Evolutionary conservation across 2,329 filamentous ascomycete species (phyloP).

Genomic region (Xenoacremonium recifei): DNA sequence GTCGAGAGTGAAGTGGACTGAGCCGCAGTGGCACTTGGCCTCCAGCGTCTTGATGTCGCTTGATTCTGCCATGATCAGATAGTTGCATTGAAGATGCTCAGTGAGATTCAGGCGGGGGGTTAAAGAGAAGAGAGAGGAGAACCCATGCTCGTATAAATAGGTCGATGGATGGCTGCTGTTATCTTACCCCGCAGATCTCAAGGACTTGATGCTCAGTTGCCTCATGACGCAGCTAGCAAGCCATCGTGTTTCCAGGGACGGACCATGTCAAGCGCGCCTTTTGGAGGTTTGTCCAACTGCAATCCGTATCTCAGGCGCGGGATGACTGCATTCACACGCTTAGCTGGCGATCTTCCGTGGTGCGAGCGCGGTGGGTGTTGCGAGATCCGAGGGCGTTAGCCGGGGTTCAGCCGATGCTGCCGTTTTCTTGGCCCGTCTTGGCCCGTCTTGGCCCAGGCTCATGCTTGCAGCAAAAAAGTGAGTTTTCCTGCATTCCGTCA

Average conservation of each 20-base stretch:
- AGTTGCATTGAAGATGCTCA: neutral
- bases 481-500: neutral
- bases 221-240: too few species aligned
- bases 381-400: conserved; percentile 13
- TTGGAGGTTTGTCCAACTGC: neutral
- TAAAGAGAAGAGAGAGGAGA: too few species aligned
- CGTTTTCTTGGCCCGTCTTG: neutral
- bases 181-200: too few species aligned
- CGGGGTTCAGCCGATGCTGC: conserved; percentile 22
- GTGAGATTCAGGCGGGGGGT: too few species aligned
- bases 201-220: too few species aligned
- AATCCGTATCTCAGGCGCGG: neutral
- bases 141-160: too few species aligned
- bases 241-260: too few species aligned
- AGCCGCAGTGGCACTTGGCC: conserved; percentile 45
- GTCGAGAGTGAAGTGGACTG: conserved; percentile 41
- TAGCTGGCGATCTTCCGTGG: neutral
- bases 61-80: conserved; percentile 16
- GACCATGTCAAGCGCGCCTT: conserved; percentile 7
- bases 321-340: neutral
- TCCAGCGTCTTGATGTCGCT: conserved; percentile 34
- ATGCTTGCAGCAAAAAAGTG: conserved; percentile 6
- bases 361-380: neutral
- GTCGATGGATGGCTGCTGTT: too few species aligned
- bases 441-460: too few species aligned